Base-by-base conservation (phyloP, 2,329 filamentous ascomycete genomes). In the Pestalotiopsis sp. region DNA sequence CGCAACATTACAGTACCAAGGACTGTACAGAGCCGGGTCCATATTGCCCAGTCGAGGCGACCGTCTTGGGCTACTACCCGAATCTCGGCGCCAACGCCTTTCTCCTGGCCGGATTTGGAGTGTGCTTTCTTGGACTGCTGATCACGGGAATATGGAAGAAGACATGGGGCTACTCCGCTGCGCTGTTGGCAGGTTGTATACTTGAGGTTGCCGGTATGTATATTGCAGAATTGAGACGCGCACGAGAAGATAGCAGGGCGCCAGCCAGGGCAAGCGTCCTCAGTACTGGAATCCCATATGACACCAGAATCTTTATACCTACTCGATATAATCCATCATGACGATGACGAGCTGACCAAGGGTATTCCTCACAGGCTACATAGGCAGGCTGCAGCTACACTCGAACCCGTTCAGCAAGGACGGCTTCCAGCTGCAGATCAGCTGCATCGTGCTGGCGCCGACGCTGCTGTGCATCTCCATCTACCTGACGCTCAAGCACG, bases 401-500 rank as follows among this genome's bases (percentile, higher is more conserved):
- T 61, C 78, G 59, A 87, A 88, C 78, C 87, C 88, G 3, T 91
- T 86, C 84, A 80, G 87, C 77, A 74, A 81, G 14, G 70, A 79
- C 66, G 83, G 84, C 69, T 90, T 90, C 79, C 79, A 89, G 76
- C 84, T 86, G 60, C 87, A 90, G 70, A 89, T 90, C 76, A 84
- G 84, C 78, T 81, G 83, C 78, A 87, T 89, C 79, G 86, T 89
- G 78, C 82, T 89, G 65, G 86, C 81, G n/a, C 87, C 87, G 2
- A 88, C 89, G 38, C 83, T 91, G 69, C 82, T 90, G 78, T 89
- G 88, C 78, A 87, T 89, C 71, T 85, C 83, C 74, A 86, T 91
- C 77, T 91, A 91, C 80, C 84, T 91, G 31, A 90, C 87, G 3
- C 85, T 91, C 69, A 89, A 90, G 77, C 88, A 90, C 81, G 78